These are phyloP conservation scores for Hsuehochloa calcarea DNA, from an alignment of 176 grass and related monocot genomes.

Conservation along the genomic window DNA sequence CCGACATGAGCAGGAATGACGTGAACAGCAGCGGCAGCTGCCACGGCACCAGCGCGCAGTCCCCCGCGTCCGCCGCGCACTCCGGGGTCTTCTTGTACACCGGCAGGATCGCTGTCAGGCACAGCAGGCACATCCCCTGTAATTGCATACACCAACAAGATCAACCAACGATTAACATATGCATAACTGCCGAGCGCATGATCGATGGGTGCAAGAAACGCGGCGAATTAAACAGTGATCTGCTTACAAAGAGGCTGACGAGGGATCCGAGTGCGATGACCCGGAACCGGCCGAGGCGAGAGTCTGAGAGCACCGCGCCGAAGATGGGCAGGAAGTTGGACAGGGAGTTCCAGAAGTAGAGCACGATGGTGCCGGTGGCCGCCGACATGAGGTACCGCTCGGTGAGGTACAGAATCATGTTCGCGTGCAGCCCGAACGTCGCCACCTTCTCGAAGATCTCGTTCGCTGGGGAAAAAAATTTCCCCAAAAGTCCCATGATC, in stretches of 20 bases:
- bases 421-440: conserved; percentile 44
- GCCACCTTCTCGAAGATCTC: conserved; percentile 78
- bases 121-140: conserved; percentile 59
- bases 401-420: conserved; percentile 75
- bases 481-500: background rate
- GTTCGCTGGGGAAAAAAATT: conserved; percentile 36
- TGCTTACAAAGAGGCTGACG: conserved; percentile 49
- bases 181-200: background rate
- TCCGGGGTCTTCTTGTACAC: conserved; percentile 29
- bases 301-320: conserved; percentile 61
- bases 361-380: conserved; percentile 24
- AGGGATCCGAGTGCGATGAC: conserved; percentile 55
- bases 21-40: conserved; percentile 54
- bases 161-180: background rate
- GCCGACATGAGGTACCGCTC: conserved; percentile 40
- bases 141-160: background rate
- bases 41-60: conserved; percentile 20
- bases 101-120: conserved; percentile 57
- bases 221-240: background rate
- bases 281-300: conserved; percentile 49
- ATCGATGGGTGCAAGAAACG: background rate
- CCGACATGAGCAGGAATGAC: conserved; percentile 52
- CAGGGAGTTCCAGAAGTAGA: conserved; percentile 43
- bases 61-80: background rate
- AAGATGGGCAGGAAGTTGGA: conserved; percentile 55